Evolutionary conservation across 169 alveolate genomes (phyloP).

Genomic region (Plasmodium sp.): DNA sequence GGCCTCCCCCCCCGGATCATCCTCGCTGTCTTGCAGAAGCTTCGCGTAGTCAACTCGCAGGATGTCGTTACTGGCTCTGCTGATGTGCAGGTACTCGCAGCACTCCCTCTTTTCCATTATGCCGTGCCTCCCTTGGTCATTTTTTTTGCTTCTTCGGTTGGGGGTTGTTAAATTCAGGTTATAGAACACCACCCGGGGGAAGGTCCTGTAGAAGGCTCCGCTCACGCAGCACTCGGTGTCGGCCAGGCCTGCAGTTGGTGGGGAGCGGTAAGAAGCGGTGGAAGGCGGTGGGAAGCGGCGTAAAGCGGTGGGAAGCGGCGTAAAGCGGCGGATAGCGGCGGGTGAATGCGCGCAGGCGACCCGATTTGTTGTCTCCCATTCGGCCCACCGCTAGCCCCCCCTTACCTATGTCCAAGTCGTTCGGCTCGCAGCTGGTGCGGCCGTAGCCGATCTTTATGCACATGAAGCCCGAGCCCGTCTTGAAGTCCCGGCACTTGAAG

Average conservation of each 20-base stretch:
- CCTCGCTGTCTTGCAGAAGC: conserved; percentile 1
- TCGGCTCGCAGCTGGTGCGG: conserved; percentile 72
- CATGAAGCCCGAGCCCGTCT: conserved; percentile 89
- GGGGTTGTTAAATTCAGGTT: conserved; percentile 56
- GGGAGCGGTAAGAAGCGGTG: background rate
- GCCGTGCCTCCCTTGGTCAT: conserved; percentile 8
- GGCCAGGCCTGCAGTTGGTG: conserved; percentile 82
- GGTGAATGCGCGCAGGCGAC: background rate
- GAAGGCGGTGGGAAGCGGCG: background rate
- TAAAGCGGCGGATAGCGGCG: background rate
- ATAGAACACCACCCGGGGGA: conserved; percentile 87
- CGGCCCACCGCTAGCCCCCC: background rate
- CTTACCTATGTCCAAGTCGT: conserved; percentile 78
- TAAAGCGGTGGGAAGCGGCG: background rate
- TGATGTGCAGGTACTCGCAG: conserved; percentile 31
- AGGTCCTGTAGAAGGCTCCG: conserved; percentile 87
- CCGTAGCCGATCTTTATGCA: conserved; percentile 87
- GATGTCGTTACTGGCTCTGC: conserved; percentile 66
- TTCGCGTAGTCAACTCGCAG: conserved; percentile 31
- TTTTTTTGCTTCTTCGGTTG: background rate
- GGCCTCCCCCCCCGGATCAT: background rate
- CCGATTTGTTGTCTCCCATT: background rate
- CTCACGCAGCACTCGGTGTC: conserved; percentile 90
- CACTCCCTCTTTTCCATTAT: conserved; percentile 53
- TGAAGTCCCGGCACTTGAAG: conserved; percentile 88